phyloP scores from a whole-genome alignment of 306 rosid genomes.

The Macrotyloma uniflorum region DNA sequence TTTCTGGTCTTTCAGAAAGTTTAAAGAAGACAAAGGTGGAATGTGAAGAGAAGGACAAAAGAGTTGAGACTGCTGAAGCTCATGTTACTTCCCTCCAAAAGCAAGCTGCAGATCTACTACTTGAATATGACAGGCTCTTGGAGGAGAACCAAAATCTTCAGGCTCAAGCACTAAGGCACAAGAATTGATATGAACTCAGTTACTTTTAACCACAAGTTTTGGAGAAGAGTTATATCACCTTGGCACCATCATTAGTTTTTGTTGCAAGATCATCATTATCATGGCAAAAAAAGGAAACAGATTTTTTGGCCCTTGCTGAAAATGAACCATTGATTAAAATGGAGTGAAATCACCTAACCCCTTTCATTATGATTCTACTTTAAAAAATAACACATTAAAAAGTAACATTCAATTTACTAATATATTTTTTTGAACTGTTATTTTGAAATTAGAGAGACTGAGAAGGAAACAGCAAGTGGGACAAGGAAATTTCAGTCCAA shows the following conservation, averaged over 20 bases:
- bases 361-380: not conserved
- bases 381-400: not conserved
- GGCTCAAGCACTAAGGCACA: slow-evolving; percentile 52
- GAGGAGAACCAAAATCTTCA: slow-evolving; percentile 90
- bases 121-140: slow-evolving; percentile 76
- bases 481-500: not conserved
- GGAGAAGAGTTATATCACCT: slow-evolving; percentile 8
- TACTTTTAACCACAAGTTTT: slow-evolving; percentile 8
- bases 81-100: slow-evolving; percentile 78
- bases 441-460: not conserved
- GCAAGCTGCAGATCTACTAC: slow-evolving; percentile 81
- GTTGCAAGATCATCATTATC: slow-evolving; percentile 24
- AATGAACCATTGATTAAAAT: slow-evolving; percentile 25
- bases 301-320: slow-evolving; percentile 25
- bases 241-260: slow-evolving; percentile 23
- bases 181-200: not conserved
- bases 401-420: not conserved
- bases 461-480: not conserved
- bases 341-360: not conserved
- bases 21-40: slow-evolving; percentile 69
- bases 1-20: slow-evolving; percentile 50
- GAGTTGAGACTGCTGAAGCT: slow-evolving; percentile 66
- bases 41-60: slow-evolving; percentile 64
- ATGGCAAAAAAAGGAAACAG: not conserved
- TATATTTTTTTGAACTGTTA: not conserved